Conservation (phyloP, 371 early-diverging fungal genomes). For the Apophysomyces variabilis region DNA sequence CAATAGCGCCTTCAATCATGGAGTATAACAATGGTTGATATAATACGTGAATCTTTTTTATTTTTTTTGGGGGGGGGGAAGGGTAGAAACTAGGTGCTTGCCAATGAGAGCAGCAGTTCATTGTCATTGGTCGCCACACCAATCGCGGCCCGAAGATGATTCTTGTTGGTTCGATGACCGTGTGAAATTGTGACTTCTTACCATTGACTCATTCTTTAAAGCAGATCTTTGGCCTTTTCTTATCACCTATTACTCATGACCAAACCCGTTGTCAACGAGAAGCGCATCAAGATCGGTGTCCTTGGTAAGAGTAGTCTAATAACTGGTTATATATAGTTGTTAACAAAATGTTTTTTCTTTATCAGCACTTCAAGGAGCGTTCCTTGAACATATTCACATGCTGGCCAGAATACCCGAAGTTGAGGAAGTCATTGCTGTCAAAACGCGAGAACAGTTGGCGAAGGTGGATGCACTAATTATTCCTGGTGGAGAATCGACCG, state of each 20-base stretch:
- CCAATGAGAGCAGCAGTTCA: no score
- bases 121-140: no score
- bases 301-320: constrained; percentile 34
- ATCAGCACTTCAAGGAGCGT: constrained; percentile 92
- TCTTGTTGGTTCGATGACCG: no score
- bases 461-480: constrained; percentile 88
- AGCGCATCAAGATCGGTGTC: constrained; percentile 37
- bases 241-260: constrained; percentile 7
- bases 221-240: no score
- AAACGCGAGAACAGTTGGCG: constrained; percentile 68
- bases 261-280: constrained; percentile 9
- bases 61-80: no score
- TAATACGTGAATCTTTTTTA: no score
- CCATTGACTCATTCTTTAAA: background rate
- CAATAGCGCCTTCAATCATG: no score
- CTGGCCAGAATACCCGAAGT: constrained; percentile 67
- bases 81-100: no score
- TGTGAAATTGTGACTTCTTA: no score
- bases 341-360: background rate
- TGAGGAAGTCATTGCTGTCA: constrained; percentile 67
- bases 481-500: constrained; percentile 95
- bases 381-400: constrained; percentile 86
- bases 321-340: background rate
- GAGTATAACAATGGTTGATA: no score
- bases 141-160: no score